Evolutionary conservation across 1,284 basidiomycete genomes (phyloP).

Genomic region (Grifola frondosa): DNA sequence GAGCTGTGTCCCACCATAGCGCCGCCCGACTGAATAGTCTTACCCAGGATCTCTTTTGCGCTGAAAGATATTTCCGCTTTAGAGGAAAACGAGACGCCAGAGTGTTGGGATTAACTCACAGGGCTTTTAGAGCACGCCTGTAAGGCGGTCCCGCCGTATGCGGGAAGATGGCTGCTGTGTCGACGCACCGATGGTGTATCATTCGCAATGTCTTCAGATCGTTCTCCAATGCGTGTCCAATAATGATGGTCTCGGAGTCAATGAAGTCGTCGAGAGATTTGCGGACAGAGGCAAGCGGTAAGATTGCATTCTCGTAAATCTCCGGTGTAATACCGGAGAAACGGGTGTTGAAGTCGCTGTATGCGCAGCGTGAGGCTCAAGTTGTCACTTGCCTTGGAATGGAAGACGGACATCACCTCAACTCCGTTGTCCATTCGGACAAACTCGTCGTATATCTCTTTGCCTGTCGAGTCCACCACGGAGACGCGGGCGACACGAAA

Average conservation of each 20-base stretch:
- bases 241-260: slow-evolving; percentile 75
- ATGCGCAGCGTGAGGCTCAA: no score
- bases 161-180: slow-evolving; percentile 83
- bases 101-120: slow-evolving; percentile 50
- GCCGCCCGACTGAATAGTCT: slow-evolving; percentile 75
- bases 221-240: slow-evolving; percentile 87
- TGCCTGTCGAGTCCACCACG: slow-evolving; percentile 74
- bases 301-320: slow-evolving; percentile 54
- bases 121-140: slow-evolving; percentile 71
- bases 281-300: slow-evolving; percentile 65
- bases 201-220: slow-evolving; percentile 86
- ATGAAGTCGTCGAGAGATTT: slow-evolving; percentile 69
- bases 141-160: slow-evolving; percentile 79
- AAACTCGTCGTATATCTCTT: slow-evolving; percentile 77
- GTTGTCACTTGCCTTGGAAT: slow-evolving; percentile 8
- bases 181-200: slow-evolving; percentile 78
- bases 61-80: slow-evolving; percentile 38
- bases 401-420: slow-evolving; percentile 65
- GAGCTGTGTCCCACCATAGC: slow-evolving; percentile 79
- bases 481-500: slow-evolving; percentile 86
- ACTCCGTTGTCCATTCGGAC: slow-evolving; percentile 79
- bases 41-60: slow-evolving; percentile 73
- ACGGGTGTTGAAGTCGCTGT: slow-evolving; percentile 85
- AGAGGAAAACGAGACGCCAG: background rate
- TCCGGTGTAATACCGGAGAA: slow-evolving; percentile 83